Base-by-base conservation (phyloP, 352 stramenopile species). In the Globisporangium recalcitrans region DNA sequence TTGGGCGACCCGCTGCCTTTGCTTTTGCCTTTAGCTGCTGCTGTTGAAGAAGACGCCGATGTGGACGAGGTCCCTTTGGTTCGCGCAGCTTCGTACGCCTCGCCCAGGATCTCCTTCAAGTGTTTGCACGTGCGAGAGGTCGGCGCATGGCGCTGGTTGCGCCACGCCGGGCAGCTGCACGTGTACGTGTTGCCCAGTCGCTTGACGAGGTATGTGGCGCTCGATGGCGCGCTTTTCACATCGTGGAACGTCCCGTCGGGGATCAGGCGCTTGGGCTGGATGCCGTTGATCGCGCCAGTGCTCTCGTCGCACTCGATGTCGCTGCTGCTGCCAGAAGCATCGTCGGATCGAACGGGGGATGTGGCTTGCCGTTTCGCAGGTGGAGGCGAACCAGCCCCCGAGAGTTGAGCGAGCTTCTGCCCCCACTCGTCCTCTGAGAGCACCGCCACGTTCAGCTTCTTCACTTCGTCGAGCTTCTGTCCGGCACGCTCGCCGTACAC, bases 91-190 rank as follows among this genome's bases (percentile, higher is more conserved):
- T 90, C 81, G 52, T 81, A 87, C 10, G 47, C 70, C 11, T 82
- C 75, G 9, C 81, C 81, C 0, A 90, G 52, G 13, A 83, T 51
- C 52, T 78, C 46, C 48, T 82, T 80, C 31, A 90, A 53, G 58
- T 90, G 81, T 56, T 90, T 90, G 56, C 81, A 90, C 0, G 79
- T 88, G 14, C 81, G 69, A 0, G 66, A 64, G 8, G 67, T 80
- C 10, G 75, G 72, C 2, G 74, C 68, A 22, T 75, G 59, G 48
- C 73, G 72, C 51, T 90, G 81, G 64, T 85, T 87, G 1, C 72
- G 70, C 81, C 81, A 90, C n/a, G 79, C 78, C 9, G 79, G 80
- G 48, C 81, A 90, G 36, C 54, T 88, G 63, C 81, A 90, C 21
- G 72, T 74, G 59, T 89, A 90, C 26, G 71, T 68, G 32, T 56